Conservation (phyloP, 1,284 basidiomycete species). For the Schizophyllum commune region DNA sequence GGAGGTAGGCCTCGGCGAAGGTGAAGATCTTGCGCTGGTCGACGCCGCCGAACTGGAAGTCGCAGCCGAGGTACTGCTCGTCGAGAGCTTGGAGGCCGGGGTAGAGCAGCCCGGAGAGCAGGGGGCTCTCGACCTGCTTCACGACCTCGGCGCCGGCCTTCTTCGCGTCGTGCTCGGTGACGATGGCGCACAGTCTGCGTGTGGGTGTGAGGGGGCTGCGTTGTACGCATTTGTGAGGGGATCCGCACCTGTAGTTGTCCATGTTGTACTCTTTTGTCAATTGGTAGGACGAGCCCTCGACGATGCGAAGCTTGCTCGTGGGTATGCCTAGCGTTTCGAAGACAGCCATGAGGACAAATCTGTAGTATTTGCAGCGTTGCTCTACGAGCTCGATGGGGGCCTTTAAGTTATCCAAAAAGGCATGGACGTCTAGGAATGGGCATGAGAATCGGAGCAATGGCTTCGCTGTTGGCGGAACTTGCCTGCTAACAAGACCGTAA, state of each 20-base stretch:
- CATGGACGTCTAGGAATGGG: slow-evolving; percentile 73
- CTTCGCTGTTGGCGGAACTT: slow-evolving; percentile 15
- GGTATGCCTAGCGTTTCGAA: slow-evolving; percentile 91
- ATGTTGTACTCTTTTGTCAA: slow-evolving; percentile 88
- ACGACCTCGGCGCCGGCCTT: slow-evolving; percentile 99
- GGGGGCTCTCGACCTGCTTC: slow-evolving; percentile 91
- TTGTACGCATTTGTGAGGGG: too few relatives aligned
- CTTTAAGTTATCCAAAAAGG: slow-evolving; percentile 97
- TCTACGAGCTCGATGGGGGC: slow-evolving; percentile 92
- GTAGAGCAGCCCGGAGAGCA: slow-evolving; percentile 91
- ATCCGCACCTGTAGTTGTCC: slow-evolving; percentile 72
- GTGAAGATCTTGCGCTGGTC: slow-evolving; percentile 99
- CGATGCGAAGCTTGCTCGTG: slow-evolving; percentile 75
- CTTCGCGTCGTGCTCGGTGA: slow-evolving; percentile 94
- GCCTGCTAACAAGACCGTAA: slow-evolving; percentile 89
- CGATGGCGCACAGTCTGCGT: slow-evolving; percentile 64
- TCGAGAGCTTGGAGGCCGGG: slow-evolving; percentile 96
- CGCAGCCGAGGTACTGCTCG: slow-evolving; percentile 92
- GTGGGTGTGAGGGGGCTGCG: too few relatives aligned
- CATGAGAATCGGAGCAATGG: slow-evolving; percentile 1
- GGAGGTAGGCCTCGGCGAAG: slow-evolving; percentile 93
- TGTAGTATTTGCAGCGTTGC: slow-evolving; percentile 89
- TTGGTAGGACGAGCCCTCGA: slow-evolving; percentile 90
- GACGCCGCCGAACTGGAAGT: slow-evolving; percentile 98
- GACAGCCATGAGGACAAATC: slow-evolving; percentile 74